Base-by-base conservation (phyloP, 768 basidiomycete species). In the Macrolepiota dolichaula region DNA sequence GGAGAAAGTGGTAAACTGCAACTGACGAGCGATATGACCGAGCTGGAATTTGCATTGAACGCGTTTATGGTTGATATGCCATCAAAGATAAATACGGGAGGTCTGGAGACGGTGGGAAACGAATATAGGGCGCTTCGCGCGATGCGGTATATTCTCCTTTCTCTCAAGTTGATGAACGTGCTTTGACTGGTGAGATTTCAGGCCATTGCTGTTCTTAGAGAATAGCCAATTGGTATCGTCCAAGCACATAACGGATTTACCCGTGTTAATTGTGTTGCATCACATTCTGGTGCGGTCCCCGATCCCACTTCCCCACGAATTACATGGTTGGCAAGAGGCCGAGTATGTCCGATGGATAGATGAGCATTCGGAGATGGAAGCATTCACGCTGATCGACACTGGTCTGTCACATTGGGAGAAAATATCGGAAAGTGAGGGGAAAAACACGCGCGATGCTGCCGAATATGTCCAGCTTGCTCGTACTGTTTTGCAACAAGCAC, bases 301-400 rank as follows among this genome's bases (percentile, higher is more conserved):
- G 0, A 80, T 93, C 57, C 84, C 90, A 4, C 80, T 98, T 40
- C 96, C 97, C 10, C 94, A 99, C 71, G 81, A 84, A 52, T 72
- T 94, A 58, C 94, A 98, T 69, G 89, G 91, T 0, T 98, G 97
- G 96, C 89, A 92, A 60, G 94, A 98, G 70, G 83, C 89, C 3
- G 97, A 98, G 76, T 99, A 99, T 72, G 92, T 97, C 52, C 85
- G 92, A 47, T 99, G 96, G 95, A 81, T 98, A 12, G 90, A 93
- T 62, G 96, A 97, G 70, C 97, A 98, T 68, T 78, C 85, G 1
- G 85, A 88, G 62, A 82, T 81, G 62, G 96, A 98, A 70, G 84
- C 89, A 7, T 85, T 86, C 83, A 84, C 84, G 13, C 80, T 98
- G 49, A 76, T 99, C 11, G 91, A 95, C 56, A 82, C 88, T 15